phyloP scores from a whole-genome alignment of 345 rosid species.

The Pistacia atlantica region DNA sequence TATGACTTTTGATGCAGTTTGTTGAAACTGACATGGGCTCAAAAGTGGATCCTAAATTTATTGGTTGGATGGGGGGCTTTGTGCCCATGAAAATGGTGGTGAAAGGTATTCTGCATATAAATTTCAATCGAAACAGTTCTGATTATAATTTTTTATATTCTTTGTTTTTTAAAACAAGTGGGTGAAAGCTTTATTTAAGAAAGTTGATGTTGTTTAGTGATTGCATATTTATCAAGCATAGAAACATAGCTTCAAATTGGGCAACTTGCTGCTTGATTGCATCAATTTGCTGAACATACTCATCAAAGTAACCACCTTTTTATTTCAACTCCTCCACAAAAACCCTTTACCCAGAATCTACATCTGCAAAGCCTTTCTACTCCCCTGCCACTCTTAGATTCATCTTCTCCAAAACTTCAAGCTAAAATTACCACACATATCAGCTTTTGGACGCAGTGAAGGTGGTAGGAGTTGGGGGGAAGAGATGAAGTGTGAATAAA shows the following conservation, averaged over 20 bases:
- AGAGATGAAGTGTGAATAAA: not conserved
- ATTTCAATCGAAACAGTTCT: not conserved
- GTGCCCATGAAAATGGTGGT: constrained; percentile 73
- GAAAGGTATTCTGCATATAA: constrained; percentile 55
- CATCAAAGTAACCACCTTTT: constrained; percentile 64
- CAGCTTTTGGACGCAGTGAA: not conserved
- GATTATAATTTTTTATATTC: not conserved
- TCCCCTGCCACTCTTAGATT: constrained; percentile 69
- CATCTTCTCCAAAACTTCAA: constrained; percentile 89
- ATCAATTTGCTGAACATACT: constrained; percentile 72
- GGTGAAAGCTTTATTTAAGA: not conserved
- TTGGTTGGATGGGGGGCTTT: constrained; percentile 68
- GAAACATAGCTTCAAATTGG: constrained; percentile 77
- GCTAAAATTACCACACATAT: not conserved
- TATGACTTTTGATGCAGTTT: constrained; percentile 60
- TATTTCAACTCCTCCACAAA: constrained; percentile 76
- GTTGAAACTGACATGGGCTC: constrained; percentile 65
- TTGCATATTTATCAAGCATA: constrained; percentile 62
- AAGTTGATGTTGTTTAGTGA: constrained; percentile 29
- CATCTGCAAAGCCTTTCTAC: constrained; percentile 71
- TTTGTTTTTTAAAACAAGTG: too few species aligned
- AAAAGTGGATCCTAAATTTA: constrained; percentile 23
- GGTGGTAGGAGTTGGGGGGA: not conserved
- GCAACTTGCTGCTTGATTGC: constrained; percentile 75
- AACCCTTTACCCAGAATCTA: constrained; percentile 71